These are phyloP conservation scores for Penicillium paneum DNA, from an alignment of 2,329 filamentous ascomycete genomes.

Conservation along the genomic window DNA sequence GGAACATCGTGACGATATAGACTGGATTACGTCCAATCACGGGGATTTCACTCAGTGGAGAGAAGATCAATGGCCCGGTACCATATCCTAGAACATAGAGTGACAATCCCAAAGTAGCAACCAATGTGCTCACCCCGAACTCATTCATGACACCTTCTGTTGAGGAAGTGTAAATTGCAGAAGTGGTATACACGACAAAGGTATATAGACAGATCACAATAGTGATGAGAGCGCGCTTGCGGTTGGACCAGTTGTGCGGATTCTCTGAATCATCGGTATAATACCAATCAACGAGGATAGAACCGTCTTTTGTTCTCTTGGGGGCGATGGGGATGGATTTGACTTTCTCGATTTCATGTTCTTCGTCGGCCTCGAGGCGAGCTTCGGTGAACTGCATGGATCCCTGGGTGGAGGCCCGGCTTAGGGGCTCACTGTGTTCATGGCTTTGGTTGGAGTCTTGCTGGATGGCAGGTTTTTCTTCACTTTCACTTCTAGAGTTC, in stretches of 20 bases:
- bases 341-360: slow-evolving; percentile 25
- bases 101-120: slow-evolving; percentile 32
- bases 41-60: slow-evolving; percentile 65
- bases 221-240: slow-evolving; percentile 26
- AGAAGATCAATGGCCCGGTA: slow-evolving; percentile 62
- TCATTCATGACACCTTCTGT: slow-evolving; percentile 23
- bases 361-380: slow-evolving; percentile 30
- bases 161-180: slow-evolving; percentile 33
- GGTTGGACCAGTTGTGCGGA: slow-evolving; percentile 34
- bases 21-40: slow-evolving; percentile 64
- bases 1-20: slow-evolving; percentile 64
- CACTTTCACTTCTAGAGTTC: neutral
- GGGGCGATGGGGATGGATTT: slow-evolving; percentile 33
- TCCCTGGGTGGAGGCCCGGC: slow-evolving; percentile 13
- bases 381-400: slow-evolving; percentile 16
- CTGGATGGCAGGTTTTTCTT: neutral
- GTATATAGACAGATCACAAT: slow-evolving; percentile 34
- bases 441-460: neutral
- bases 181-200: slow-evolving; percentile 38
- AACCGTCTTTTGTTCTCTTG: slow-evolving; percentile 34
- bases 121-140: slow-evolving; percentile 29
- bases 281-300: slow-evolving; percentile 38
- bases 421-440: slow-evolving; percentile 5
- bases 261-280: slow-evolving; percentile 26
- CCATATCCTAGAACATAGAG: slow-evolving; percentile 47